Evolutionary conservation across 2,329 filamentous ascomycete genomes (phyloP), one percentile per base, ranked within the genome.

Genomic region (Sclerotinia borealis): DNA sequence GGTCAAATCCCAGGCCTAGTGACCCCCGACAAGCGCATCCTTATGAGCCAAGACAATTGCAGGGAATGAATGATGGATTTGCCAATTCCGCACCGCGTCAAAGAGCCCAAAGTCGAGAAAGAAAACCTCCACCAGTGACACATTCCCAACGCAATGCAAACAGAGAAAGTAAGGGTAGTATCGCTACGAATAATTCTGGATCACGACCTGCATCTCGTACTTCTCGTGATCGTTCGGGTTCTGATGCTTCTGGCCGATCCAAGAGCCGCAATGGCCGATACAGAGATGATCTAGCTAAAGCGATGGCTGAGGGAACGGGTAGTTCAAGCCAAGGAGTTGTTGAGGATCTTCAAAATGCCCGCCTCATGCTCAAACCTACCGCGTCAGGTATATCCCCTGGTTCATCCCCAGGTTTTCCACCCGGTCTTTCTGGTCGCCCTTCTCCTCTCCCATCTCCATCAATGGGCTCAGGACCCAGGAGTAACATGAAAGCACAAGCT

Each of bases 211-310:
- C 67, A 47, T 71, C 70, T 36, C 66, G 67, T 43, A 39, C 66
- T 25, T 68, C 71, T n/a, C 66, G 72, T 37, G 72, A 74, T 52
- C 64, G 72, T 47, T 73, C 72, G 22, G 68, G 67, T 52, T 74
- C 72, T 36, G 71, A 72, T 61, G 66, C 67, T 9, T 73, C 71
- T 48, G 68, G 64, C 29, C 67, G 70, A 48, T 73, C 72, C 2
- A 73, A 71, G 63, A 72, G 70, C 54, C 69, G 68, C 25, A 74
- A 70, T 64, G 71, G 68, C 31, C 65, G 68, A 54, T 71, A 72
- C 54, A 70, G 66, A 56, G 72, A 73, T 61, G 72, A 73, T 60
- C 48, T 71, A 17, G 68, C 69, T 25, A 68, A 67, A 47, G 68
- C 68, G 19, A 72, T 73, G 68, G 66, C 66, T 10, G 68, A 72